These are phyloP conservation scores for Infundibulicybe gibba DNA, from an alignment of 768 basidiomycete species.

Conservation along the genomic window DNA sequence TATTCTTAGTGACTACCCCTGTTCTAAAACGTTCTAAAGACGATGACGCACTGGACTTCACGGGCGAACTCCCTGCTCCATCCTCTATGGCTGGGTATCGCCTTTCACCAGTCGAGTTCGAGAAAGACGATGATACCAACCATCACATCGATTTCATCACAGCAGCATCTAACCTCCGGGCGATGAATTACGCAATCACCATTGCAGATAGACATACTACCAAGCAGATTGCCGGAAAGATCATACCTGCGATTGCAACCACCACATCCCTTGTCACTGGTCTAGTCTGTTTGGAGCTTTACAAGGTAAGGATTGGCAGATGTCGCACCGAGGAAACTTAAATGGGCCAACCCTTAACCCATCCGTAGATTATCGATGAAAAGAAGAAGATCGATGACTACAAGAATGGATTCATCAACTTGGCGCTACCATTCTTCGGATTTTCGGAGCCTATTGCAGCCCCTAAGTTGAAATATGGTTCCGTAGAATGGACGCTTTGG, in stretches of 20 bases:
- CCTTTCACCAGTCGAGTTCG: slow-evolving; percentile 92
- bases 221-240: slow-evolving; percentile 98
- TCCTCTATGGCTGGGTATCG: slow-evolving; percentile 96
- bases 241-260: slow-evolving; percentile 99
- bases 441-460: slow-evolving; percentile 97
- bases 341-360: not conserved
- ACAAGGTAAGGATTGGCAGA: slow-evolving; percentile 61
- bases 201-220: slow-evolving; percentile 88
- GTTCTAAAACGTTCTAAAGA: slow-evolving; percentile 25
- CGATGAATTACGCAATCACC: slow-evolving; percentile 89
- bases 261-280: slow-evolving; percentile 97
- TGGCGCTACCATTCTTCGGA: slow-evolving; percentile 97
- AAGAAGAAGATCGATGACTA: slow-evolving; percentile 92
- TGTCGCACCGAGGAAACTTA: no score
- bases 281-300: slow-evolving; percentile 91
- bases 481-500: slow-evolving; percentile 96
- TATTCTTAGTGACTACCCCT: no score
- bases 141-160: slow-evolving; percentile 99
- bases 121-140: slow-evolving; percentile 98
- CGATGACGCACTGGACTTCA: slow-evolving; percentile 52
- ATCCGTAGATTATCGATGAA: slow-evolving; percentile 81
- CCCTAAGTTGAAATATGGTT: slow-evolving; percentile 82
- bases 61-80: slow-evolving; percentile 77
- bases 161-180: slow-evolving; percentile 93
- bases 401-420: slow-evolving; percentile 98